Evolutionary conservation across 2,329 filamentous ascomycete species (phyloP), one percentile per base, ranked within the genome.

Genomic region (Didymella pomorum): DNA sequence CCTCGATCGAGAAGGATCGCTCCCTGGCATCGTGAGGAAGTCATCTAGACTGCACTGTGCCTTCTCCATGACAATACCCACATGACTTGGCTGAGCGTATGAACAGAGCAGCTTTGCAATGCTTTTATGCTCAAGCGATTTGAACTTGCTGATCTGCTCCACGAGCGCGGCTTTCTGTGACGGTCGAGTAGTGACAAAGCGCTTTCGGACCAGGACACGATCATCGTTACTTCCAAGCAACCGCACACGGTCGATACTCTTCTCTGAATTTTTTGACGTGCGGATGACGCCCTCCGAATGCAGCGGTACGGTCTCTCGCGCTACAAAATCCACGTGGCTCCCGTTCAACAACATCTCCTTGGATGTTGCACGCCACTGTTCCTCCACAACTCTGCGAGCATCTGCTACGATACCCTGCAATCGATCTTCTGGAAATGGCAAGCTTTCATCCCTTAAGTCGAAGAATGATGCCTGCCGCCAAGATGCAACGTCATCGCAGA

Each of bases 351-450:
- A 69, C 28, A 79, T 62, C 47, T 79, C 75, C 52, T 77, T 77
- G 7, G 74, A 71, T 4, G 76, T 76, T 21, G 76, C 76, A 29
- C 74, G 72, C 77, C 77, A 79, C 49, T 79, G 77, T 52, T 74
- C 72, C 14, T 75, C 71, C n/a, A 78, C 70, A 6, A 77, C 70
- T 47, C 71, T 73, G n/a, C 67, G 70, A 20, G 76, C 70, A 58
- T 78, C 70, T 25, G 70, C 66, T 16, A 77, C 76, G 35, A 79
- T 78, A 5, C 74, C 72, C 39, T 74, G 71, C 0, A 79, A 66
- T 21, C 72, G 70, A 6, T 72, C 73, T 52, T 78, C 76, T 1
- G 70, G 62, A 41, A 76, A 78, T 1, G 77, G 77, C 25, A 78
- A 52, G 37, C 73, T 75, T 39, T 73, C 72, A 37, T 79, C 77